A percentile compares a stretch with the other conserved stretches of the same genome.
These are phyloP conservation scores for Didymella arachidicola DNA, from an alignment of 2,329 filamentous ascomycete species.

Conservation along the genomic window DNA sequence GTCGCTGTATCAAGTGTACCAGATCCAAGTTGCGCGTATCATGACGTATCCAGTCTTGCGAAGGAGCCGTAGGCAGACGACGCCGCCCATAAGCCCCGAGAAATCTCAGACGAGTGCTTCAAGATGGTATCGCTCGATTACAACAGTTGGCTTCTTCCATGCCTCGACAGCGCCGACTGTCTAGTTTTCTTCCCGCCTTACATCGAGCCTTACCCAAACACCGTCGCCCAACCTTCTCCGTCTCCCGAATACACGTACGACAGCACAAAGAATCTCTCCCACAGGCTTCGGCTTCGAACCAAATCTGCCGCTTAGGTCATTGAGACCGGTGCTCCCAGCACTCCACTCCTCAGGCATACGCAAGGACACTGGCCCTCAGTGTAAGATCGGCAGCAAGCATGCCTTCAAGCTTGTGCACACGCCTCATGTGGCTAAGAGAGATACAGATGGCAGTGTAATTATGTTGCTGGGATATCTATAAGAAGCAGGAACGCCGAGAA, in stretches of 20 bases:
- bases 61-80: not conserved
- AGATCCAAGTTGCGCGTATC: not conserved
- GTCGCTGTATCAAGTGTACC: not conserved
- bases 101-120: not conserved
- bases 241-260: not conserved
- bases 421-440: not conserved
- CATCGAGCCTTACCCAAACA: not conserved
- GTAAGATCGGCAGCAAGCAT: not conserved
- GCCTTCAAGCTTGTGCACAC: too few relatives aligned
- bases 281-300: not conserved
- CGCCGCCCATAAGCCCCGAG: not conserved
- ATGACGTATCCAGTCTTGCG: not conserved
- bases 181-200: not conserved
- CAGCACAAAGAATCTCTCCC: not conserved
- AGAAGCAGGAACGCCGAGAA: not conserved
- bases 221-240: not conserved
- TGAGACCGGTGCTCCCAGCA: not conserved
- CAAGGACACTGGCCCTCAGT: not conserved
- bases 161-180: not conserved
- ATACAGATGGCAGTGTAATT: not conserved
- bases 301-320: not conserved
- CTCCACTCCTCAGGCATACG: not conserved
- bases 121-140: not conserved
- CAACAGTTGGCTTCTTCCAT: not conserved
- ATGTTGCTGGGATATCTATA: slow-evolving; percentile 7